Evolutionary conservation across 768 basidiomycete species (phyloP), one percentile per base, ranked within the genome.

Genomic region (Rhodosporidiobolus odoratus): DNA sequence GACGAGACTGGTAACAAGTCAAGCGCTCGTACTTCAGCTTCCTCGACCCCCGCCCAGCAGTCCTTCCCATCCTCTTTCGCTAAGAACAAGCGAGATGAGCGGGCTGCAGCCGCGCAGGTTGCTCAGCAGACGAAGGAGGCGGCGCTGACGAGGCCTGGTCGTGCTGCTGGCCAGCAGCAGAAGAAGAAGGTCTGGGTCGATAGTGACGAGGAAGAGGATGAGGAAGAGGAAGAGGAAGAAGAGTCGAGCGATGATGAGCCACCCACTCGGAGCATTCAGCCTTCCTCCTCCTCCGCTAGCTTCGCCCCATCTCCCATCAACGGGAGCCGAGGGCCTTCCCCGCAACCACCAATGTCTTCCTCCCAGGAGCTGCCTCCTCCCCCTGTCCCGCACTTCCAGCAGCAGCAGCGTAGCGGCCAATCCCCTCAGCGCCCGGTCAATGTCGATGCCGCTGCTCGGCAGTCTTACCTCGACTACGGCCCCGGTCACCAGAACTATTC

Each of bases 1-100:
- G 58, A 56, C 21, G 58, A 41, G 41, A 3, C 34, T 23, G 6
- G 30, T 27, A 17, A 35, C 13, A 12, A 9, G 23, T 56, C 38
- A 13, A 40, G 37, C 41, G 37, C 19, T 27, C 34, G 34, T 32
- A n/a, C 43, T 13, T 30, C 41, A 1, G 19, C 21, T 43, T 64
- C 69, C 10, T 52, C 75, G 25, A 73, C 79, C 32, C 64, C 68
- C 16, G 60, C 72, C 32, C 75, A 75, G 15, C 62, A 80, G 2
- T 84, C 85, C 63, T 89, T 84, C 81, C 87, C 86, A 62, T 94
- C 92, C 0, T 92, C 94, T 6, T 97, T 97, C 78, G 90, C 92
- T 0, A 88, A 88, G 3, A 90, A 89, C 25, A 89, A 85, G 76
- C 86, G 88, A 72, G 86, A 86, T 30, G 88, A 97, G 77, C 85